Base-by-base conservation (phyloP, 192 early-diverging fungal species). In the Backusella luteola region DNA sequence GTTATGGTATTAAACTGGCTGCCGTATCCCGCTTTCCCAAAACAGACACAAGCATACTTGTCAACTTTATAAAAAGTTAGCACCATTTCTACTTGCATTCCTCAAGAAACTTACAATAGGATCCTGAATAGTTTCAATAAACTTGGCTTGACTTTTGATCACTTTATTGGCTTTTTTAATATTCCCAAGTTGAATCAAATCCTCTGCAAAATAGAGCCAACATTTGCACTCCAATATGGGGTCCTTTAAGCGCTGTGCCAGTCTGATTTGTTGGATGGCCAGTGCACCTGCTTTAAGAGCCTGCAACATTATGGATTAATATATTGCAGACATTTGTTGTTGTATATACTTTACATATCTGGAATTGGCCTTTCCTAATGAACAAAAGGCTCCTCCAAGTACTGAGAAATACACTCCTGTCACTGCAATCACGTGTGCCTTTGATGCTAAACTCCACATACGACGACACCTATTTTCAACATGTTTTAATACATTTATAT, bases 161-260 rank as follows among this genome's bases (percentile, higher is more conserved):
- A 85, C 81, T 15, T 41, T 59, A 34, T 66, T 36, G 8, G 84
- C 79, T 38, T 73, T 73, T 34, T 71, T 76, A 8, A 79, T 63
- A 39, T 74, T 72, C 8, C 79, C 77, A 26, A 79, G 66, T 35
- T 77, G 74, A 21, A 85, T 81, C 3, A 80, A 52, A 74, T 83
- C 84, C 63, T 85, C 84, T 26, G 84, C 82, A 69, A 81, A 85
- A 67, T 85, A 85, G 11, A 85, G 29, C 84, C 84, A 85, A 53
- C 84, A 85, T 73, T 83, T 80, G 44, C 77, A 81, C 56, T 85
- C 84, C 34, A 81, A 71, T 23, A 83, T 59, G 0, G 76, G 74
- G 46, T 85, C 82, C 41, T 80, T 71, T 26, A 85, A 32, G 35
- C 67, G 67, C 49, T 79, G 79, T 4, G 84, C 84, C 15, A 83